phyloP scores from a whole-genome alignment of 306 rosid species.

The Nissolia schottii region DNA sequence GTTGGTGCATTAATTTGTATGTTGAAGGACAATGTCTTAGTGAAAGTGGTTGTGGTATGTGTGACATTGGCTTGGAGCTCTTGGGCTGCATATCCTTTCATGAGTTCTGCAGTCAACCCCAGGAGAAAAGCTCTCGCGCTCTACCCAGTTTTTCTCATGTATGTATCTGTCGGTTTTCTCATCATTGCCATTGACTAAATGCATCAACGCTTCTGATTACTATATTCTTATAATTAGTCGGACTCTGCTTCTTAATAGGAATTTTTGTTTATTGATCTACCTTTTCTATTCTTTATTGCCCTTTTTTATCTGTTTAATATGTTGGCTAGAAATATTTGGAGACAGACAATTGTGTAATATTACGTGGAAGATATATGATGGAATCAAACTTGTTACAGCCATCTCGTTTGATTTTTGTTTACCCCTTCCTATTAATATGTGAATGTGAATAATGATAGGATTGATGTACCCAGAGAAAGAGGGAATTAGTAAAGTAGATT shows the following conservation, averaged over 20 bases:
- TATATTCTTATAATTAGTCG: constrained; percentile 20
- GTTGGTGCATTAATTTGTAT: constrained; percentile 87
- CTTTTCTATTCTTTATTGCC: constrained; percentile 13
- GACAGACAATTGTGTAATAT: constrained; percentile 45
- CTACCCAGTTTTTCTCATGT: constrained; percentile 95
- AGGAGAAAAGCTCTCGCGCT: constrained; percentile 99
- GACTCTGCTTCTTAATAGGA: constrained; percentile 47
- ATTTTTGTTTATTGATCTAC: constrained; percentile 41
- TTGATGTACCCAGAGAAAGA: neutral
- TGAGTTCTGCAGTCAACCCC: constrained; percentile 98
- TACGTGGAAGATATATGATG: constrained; percentile 29
- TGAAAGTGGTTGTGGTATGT: constrained; percentile 77
- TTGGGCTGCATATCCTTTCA: constrained; percentile 99
- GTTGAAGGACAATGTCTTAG: constrained; percentile 78
- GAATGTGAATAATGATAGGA: constrained; percentile 3
- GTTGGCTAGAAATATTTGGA: constrained; percentile 30
- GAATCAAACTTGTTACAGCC: neutral
- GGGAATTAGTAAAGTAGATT: neutral
- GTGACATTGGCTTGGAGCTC: constrained; percentile 98
- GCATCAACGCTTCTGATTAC: constrained; percentile 22
- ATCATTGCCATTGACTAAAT: constrained; percentile 90
- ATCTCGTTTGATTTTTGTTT: neutral
- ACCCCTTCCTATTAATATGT: neutral
- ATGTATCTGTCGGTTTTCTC: constrained; percentile 97
- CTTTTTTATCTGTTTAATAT: constrained; percentile 18